These are phyloP conservation scores for Trichosanthes cucumerina DNA, from an alignment of 306 rosid genomes.

Conservation along the genomic window DNA sequence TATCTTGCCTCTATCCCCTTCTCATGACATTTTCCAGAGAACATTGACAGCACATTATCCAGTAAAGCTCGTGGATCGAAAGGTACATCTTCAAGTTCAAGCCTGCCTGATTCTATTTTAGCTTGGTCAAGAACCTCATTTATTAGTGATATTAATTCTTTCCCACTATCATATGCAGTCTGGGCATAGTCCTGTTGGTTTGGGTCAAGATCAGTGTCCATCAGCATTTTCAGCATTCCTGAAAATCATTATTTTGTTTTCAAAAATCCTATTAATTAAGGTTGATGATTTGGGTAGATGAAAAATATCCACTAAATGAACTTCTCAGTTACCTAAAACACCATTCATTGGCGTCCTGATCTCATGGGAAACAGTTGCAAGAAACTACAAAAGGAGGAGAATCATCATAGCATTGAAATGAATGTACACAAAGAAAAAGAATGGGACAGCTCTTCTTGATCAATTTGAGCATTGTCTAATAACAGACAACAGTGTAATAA, in stretches of 20 bases:
- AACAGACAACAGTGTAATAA: neutral
- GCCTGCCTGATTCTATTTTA: slow-evolving; percentile 86
- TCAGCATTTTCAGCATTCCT: slow-evolving; percentile 98
- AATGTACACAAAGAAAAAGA: neutral
- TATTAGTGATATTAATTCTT: slow-evolving; percentile 72
- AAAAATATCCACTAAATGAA: slow-evolving; percentile 10
- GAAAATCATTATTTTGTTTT: slow-evolving; percentile 16
- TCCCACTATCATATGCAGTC: slow-evolving; percentile 79
- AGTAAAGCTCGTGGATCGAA: slow-evolving; percentile 67
- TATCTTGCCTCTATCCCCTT: slow-evolving; percentile 61
- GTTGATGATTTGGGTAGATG: slow-evolving; percentile 6
- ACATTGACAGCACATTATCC: slow-evolving; percentile 65
- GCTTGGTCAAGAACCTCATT: slow-evolving; percentile 97
- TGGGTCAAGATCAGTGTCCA: slow-evolving; percentile 81
- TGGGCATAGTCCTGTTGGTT: slow-evolving; percentile 73
- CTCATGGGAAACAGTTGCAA: slow-evolving; percentile 97
- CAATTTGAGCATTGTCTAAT: neutral
- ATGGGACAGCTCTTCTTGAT: neutral
- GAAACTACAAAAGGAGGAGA: slow-evolving; percentile 51
- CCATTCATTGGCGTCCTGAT: slow-evolving; percentile 99
- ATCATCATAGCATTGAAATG: neutral
- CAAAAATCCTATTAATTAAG: slow-evolving; percentile 12
- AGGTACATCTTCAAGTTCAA: slow-evolving; percentile 85
- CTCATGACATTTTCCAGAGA: slow-evolving; percentile 57
- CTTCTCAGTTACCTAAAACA: slow-evolving; percentile 59